Percentiles rank a stretch among this genome's conserved stretches.
Conservation (phyloP, 179 eudicot species). For the Actinidia chinensis region DNA sequence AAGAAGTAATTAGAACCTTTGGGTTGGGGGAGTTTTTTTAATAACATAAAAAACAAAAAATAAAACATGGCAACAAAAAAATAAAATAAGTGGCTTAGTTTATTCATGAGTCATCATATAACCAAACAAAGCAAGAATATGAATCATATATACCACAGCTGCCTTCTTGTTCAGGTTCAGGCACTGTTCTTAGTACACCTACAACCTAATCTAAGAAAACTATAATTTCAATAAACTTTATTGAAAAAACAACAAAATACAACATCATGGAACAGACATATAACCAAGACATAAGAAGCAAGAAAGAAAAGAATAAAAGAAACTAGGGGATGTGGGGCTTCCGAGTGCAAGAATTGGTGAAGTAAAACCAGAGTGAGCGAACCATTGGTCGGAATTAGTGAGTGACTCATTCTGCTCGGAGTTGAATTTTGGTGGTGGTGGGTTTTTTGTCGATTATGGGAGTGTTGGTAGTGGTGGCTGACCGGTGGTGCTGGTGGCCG, state of each 20-base stretch:
- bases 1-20: constrained; percentile 16
- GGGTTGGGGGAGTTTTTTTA: neutral
- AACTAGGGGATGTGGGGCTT: neutral
- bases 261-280: neutral
- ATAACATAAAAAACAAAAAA: neutral
- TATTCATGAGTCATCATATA: neutral
- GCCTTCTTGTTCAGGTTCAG: constrained; percentile 69
- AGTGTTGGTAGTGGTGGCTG: too few species aligned
- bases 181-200: constrained; percentile 58
- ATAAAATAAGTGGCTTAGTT: neutral
- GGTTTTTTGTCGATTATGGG: too few species aligned
- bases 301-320: neutral
- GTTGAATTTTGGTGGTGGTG: neutral
- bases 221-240: constrained; percentile 11
- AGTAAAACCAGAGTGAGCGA: constrained; percentile 17
- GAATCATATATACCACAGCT: constrained; percentile 14
- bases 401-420: constrained; percentile 3
- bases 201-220: constrained; percentile 46
- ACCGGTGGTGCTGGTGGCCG: neutral
- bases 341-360: neutral
- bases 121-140: constrained; percentile 1
- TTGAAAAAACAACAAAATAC: neutral
- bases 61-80: too few species aligned
- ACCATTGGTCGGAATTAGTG: neutral
- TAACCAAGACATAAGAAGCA: neutral